Evolutionary conservation across 1,284 basidiomycete species (phyloP).

Genomic region (Fistulinella staudtii): DNA sequence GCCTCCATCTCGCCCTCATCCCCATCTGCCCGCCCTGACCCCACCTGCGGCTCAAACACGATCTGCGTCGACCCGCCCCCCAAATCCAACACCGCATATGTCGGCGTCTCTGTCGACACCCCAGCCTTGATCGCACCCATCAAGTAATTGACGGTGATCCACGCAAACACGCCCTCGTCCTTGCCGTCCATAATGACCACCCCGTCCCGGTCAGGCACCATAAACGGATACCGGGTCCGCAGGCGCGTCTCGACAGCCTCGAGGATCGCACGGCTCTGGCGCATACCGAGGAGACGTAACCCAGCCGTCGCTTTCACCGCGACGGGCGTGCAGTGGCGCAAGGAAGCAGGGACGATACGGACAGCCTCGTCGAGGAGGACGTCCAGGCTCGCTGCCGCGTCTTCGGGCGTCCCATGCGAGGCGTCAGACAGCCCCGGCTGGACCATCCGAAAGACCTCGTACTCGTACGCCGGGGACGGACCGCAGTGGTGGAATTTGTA

Average conservation of each 20-base stretch:
- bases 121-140: slow-evolving; percentile 76
- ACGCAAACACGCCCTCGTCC: slow-evolving; percentile 96
- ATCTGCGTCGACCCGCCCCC: slow-evolving; percentile 98
- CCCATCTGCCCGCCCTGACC: slow-evolving; percentile 24
- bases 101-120: slow-evolving; percentile 45
- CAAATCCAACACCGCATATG: slow-evolving; percentile 94
- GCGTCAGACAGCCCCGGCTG: slow-evolving; percentile 75
- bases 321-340: slow-evolving; percentile 81
- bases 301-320: slow-evolving; percentile 97
- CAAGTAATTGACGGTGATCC: slow-evolving; percentile 97
- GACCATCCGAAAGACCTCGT: slow-evolving; percentile 88
- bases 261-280: slow-evolving; percentile 73
- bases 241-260: slow-evolving; percentile 70
- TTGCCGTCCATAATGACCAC: slow-evolving; percentile 94
- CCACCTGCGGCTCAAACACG: slow-evolving; percentile 86
- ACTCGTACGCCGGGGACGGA: slow-evolving; percentile 78
- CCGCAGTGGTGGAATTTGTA: slow-evolving; percentile 97
- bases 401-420: slow-evolving; percentile 46
- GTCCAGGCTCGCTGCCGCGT: slow-evolving; percentile 81
- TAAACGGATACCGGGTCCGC: slow-evolving; percentile 70
- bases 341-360: slow-evolving; percentile 64
- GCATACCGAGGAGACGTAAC: slow-evolving; percentile 69
- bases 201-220: slow-evolving; percentile 55
- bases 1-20: slow-evolving; percentile 16
- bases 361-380: slow-evolving; percentile 79